Conservation (phyloP, 257 asterid species). For the Solanum sejunctum region DNA sequence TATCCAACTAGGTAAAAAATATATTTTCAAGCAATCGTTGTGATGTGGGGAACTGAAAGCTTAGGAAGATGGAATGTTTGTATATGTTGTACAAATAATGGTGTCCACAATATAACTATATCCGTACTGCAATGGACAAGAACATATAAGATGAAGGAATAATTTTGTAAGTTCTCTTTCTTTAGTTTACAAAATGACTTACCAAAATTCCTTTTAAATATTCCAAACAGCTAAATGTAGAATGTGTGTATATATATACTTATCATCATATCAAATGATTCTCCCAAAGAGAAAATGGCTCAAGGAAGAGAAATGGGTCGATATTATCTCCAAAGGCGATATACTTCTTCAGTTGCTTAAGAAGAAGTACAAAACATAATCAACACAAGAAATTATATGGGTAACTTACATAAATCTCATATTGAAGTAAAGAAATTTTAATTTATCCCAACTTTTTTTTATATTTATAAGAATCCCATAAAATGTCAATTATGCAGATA, state of each 20-base stretch:
- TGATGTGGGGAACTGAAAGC: neutral
- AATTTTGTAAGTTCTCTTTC: neutral
- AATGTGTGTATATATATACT: neutral
- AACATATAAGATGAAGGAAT: neutral
- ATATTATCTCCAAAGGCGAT: neutral
- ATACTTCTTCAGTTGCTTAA: neutral
- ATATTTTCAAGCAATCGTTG: neutral
- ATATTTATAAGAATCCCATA: too few relatives aligned
- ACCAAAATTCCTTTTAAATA: neutral
- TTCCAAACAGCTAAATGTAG: neutral
- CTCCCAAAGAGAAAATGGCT: neutral
- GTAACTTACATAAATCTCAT: too few relatives aligned
- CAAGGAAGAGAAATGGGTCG: neutral
- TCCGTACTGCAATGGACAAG: neutral
- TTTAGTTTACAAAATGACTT: neutral
- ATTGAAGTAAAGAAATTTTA: too few relatives aligned
- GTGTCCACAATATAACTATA: neutral
- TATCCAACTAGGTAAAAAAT: neutral
- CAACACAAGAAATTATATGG: too few relatives aligned
- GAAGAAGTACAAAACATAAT: too few relatives aligned
- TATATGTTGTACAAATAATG: neutral
- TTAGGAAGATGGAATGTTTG: neutral
- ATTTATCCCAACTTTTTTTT: too few relatives aligned
- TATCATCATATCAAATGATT: neutral
- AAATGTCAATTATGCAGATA: too few relatives aligned